These are phyloP conservation scores for Endogone sp. DNA, from an alignment of 192 early-diverging fungal genomes.

Conservation along the genomic window DNA sequence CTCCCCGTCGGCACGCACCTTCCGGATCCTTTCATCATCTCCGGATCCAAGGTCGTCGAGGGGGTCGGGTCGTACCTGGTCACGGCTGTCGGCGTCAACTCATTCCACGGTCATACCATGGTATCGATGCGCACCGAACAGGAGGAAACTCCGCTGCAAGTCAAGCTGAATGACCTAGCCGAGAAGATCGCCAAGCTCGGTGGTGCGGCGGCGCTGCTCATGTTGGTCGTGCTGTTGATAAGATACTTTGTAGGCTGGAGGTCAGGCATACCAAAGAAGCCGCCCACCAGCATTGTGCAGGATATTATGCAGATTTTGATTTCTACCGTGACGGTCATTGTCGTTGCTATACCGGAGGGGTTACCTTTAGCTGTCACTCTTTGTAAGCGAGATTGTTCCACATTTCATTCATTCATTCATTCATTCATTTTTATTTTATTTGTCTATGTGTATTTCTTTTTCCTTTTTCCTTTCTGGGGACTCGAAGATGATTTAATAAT, in stretches of 20 bases:
- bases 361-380: constrained; percentile 96
- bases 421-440: background rate
- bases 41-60: constrained; percentile 88
- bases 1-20: constrained; percentile 19
- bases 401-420: background rate
- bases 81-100: constrained; percentile 81
- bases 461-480: too few species aligned
- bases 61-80: constrained; percentile 86
- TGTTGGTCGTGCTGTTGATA: constrained; percentile 86
- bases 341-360: constrained; percentile 98
- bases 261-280: constrained; percentile 19
- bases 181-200: constrained; percentile 94
- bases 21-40: constrained; percentile 84
- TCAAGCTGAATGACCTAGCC: constrained; percentile 84
- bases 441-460: background rate
- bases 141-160: constrained; percentile 90
- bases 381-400: constrained; percentile 15
- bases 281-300: constrained; percentile 51
- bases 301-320: constrained; percentile 79
- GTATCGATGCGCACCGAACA: constrained; percentile 81
- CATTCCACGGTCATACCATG: constrained; percentile 86
- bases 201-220: constrained; percentile 74
- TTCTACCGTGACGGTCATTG: constrained; percentile 88
- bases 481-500: too few species aligned
- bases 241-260: constrained; percentile 71